These are phyloP conservation scores for Pythium sp. DNA, from an alignment of 352 stramenopile genomes.

Conservation along the genomic window DNA sequence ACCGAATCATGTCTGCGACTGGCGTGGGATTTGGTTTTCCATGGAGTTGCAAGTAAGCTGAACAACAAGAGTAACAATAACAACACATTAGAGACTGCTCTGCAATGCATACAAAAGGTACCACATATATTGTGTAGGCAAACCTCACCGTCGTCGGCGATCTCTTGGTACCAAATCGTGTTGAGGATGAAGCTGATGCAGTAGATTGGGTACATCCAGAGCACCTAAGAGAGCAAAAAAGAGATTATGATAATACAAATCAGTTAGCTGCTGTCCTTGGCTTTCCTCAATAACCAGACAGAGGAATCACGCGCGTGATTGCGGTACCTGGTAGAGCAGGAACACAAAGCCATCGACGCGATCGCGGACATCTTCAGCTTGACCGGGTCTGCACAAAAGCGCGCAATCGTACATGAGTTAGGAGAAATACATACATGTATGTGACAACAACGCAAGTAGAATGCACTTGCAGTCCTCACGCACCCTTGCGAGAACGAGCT, in stretches of 20 bases:
- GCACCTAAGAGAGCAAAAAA: conserved; percentile 28
- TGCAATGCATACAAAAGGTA: background rate
- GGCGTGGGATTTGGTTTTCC: conserved; percentile 72
- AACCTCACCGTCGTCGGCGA: conserved; percentile 76
- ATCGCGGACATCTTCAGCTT: conserved; percentile 75
- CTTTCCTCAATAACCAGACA: background rate
- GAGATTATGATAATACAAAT: background rate
- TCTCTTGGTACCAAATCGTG: conserved; percentile 91
- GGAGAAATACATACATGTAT: background rate
- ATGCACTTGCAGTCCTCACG: conserved; percentile 1
- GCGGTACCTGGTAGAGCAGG: conserved; percentile 72
- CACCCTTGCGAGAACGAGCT: conserved; percentile 64
- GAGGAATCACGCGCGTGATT: background rate
- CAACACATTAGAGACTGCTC: background rate
- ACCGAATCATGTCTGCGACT: conserved; percentile 88
- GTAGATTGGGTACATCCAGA: conserved; percentile 92
- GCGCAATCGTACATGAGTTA: background rate
- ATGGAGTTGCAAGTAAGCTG: conserved; percentile 80
- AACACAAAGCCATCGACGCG: conserved; percentile 83
- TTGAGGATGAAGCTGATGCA: conserved; percentile 91
- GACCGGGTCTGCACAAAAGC: conserved; percentile 26
- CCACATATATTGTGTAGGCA: background rate
- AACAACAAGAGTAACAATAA: background rate
- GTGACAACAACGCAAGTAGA: background rate
- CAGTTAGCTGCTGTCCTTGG: background rate